Evolutionary conservation across 2,329 filamentous ascomycete species (phyloP), one percentile per base, ranked within the genome.

Genomic region (Beauveria brongniartii): DNA sequence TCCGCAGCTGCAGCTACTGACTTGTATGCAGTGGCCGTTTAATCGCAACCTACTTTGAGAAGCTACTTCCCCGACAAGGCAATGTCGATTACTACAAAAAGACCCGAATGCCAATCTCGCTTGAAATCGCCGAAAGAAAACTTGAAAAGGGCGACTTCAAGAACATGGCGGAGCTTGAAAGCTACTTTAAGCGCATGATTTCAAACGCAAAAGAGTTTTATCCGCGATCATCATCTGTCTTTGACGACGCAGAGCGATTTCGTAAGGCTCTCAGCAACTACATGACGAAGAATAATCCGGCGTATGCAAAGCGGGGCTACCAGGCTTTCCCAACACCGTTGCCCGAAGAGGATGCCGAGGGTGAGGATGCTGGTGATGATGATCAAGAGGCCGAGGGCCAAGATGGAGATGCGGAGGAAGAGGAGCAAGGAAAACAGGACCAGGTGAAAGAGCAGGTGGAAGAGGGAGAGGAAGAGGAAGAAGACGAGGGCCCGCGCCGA

Each of bases 131-230:
- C 63, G 89, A 95, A 77, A 79, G 80, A 51, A 93, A 91, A 73
- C 79, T 96, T 55, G 81, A 84, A 57, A 80, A 83, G 55, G 78
- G 83, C 67, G 82, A 86, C 65, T 95, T 96, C 70, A 71, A 81
- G 16, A 88, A 77, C 56, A 79, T 96, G 54, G 86, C 90, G 6
- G 81, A 87, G 55, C 77, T 96, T 14, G 92, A 96, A 73, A 87
- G 89, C 69, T 92, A 92, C 71, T 83, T 93, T 70, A 95, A 94
- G 77, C 87, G 91, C 64, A 89, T 96, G 81, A 88, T 96, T 60
- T 82, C 85, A 65, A 96, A 96, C 69, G 90, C 90, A 41, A 96
- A 96, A 73, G 86, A 91, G 59, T 94, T 85, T 75, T 93, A 93
- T 69, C 81, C 87, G 63, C 88, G 88, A 66, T 82, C 82, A 48